Conservation (phyloP, 164 flowering plant species). For the Nelumbo lutea region DNA sequence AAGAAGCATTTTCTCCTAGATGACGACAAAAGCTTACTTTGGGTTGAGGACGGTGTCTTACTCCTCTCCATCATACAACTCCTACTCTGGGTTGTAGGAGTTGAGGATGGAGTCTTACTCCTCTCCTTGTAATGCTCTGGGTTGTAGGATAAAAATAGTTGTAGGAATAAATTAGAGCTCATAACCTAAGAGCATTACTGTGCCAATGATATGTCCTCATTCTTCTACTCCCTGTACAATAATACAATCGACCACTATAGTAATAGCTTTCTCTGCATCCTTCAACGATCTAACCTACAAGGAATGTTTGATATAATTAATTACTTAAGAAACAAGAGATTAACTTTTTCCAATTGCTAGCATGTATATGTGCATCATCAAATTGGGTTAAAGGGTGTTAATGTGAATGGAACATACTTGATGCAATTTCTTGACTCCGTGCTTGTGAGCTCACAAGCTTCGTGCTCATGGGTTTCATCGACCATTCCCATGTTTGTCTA, state of each 20-base stretch:
- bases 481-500: constrained; percentile 21
- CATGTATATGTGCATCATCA: neutral
- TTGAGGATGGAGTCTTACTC: too few relatives aligned
- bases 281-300: constrained; percentile 24
- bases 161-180: too few relatives aligned
- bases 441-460: constrained; percentile 19
- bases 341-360: too few relatives aligned
- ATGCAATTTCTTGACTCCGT: constrained; percentile 27
- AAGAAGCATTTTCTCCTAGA: too few relatives aligned
- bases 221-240: constrained; percentile 29
- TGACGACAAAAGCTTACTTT: too few relatives aligned
- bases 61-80: too few relatives aligned
- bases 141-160: too few relatives aligned
- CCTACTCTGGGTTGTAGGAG: too few relatives aligned
- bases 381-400: too few relatives aligned
- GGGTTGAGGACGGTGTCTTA: too few relatives aligned
- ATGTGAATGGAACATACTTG: constrained; percentile 11
- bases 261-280: constrained; percentile 26
- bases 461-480: constrained; percentile 9
- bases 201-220: constrained; percentile 25
- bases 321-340: neutral
- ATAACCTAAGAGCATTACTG: constrained; percentile 6
- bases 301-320: neutral
- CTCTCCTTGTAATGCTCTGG: too few relatives aligned
- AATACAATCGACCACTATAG: constrained; percentile 31